Conservation (phyloP, 23 red algal species). For the Cyanidioschyzon merolae region DNA sequence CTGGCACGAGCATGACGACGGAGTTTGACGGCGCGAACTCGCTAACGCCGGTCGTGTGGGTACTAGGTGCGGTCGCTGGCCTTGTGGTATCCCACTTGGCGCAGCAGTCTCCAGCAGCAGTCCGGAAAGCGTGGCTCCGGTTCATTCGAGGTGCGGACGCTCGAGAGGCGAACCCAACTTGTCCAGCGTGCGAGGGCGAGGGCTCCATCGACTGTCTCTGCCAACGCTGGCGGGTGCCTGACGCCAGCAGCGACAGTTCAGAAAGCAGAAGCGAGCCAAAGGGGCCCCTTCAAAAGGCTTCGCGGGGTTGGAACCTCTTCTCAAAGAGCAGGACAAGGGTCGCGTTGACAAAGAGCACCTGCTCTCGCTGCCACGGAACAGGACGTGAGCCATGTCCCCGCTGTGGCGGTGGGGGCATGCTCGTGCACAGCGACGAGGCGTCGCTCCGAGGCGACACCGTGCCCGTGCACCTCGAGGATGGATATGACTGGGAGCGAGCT, state of each 20-base stretch:
- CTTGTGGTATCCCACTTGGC: background rate
- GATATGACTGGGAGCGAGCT: background rate
- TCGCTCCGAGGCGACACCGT: background rate
- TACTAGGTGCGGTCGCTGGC: background rate
- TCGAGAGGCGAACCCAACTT: background rate
- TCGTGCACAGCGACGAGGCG: conserved; percentile 4
- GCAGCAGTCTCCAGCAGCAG: background rate
- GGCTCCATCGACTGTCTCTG: conserved; percentile 18
- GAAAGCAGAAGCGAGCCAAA: background rate
- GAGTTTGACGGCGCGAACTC: background rate
- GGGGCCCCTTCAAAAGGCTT: background rate
- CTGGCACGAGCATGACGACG: background rate
- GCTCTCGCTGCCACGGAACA: background rate
- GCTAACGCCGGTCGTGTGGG: background rate
- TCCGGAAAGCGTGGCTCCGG: background rate
- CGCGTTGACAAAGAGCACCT: background rate
- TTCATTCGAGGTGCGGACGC: background rate
- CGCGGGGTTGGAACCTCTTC: background rate
- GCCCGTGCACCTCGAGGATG: background rate
- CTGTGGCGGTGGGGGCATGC: conserved; percentile 15
- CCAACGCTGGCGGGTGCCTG: background rate
- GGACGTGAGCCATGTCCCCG: conserved; percentile 1
- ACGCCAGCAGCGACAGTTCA: background rate
- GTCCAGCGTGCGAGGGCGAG: background rate
- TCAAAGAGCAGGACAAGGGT: background rate